Conservation (phyloP, 1,284 basidiomycete species). For the Stygiomarasmius scandens region DNA sequence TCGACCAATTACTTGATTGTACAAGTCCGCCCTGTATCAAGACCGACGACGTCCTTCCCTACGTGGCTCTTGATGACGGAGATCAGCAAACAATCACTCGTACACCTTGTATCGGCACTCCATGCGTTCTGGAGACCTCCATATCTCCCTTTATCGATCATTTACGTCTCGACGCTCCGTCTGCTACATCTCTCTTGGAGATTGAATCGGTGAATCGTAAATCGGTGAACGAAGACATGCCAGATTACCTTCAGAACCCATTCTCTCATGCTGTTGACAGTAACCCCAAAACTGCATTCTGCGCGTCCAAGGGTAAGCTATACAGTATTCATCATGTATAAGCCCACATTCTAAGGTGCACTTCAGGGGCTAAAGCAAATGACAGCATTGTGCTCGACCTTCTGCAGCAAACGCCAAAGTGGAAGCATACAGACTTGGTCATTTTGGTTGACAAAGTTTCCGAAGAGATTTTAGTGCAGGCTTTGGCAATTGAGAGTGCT, state of each 20-base stretch:
- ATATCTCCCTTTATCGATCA: constrained; percentile 47
- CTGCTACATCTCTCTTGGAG: constrained; percentile 41
- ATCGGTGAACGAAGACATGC: constrained; percentile 35
- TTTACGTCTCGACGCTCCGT: constrained; percentile 24
- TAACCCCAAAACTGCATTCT: constrained; percentile 48
- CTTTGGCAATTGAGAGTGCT: constrained; percentile 34
- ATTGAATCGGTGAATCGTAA: constrained; percentile 39
- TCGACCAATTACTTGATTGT: constrained; percentile 8
- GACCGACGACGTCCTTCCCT: constrained; percentile 12
- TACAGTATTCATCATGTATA: constrained; percentile 1
- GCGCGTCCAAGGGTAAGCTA: constrained; percentile 43
- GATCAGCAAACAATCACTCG: constrained; percentile 23
- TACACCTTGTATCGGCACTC: constrained; percentile 46
- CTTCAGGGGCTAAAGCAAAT: constrained; percentile 34
- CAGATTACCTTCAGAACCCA: constrained; percentile 46
- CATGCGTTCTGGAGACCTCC: constrained; percentile 59
- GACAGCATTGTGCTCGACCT: constrained; percentile 53
- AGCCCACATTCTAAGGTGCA: background rate
- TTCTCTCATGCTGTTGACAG: constrained; percentile 61
- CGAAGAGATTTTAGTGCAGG: constrained; percentile 36
- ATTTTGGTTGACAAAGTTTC: constrained; percentile 47
- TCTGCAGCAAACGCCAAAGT: constrained; percentile 30
- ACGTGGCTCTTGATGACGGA: constrained; percentile 7
- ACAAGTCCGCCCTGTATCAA: background rate
- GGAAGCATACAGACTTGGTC: constrained; percentile 38